Percentiles rank a stretch among this genome's conserved stretches.
phyloP scores from a whole-genome alignment of 192 early-diverging fungal species.

The Spinellus fusiger region DNA sequence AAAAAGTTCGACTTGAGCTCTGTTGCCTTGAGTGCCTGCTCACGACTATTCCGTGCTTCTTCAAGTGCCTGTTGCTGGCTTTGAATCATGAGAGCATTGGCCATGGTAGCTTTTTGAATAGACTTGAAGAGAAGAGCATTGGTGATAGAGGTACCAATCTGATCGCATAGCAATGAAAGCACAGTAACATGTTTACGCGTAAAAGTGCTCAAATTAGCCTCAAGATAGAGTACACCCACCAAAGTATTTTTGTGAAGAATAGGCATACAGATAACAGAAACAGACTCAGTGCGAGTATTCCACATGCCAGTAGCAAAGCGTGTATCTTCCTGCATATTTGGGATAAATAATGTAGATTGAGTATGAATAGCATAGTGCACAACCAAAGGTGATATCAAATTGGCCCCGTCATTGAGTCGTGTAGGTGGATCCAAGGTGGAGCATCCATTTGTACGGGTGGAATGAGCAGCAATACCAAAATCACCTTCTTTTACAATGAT shows the following conservation, averaged over 20 bases:
- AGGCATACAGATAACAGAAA: constrained; percentile 36
- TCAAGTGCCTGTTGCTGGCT: constrained; percentile 15
- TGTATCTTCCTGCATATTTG: constrained; percentile 18
- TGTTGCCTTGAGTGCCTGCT: constrained; percentile 36
- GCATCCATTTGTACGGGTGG: background rate
- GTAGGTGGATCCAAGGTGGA: constrained; percentile 14
- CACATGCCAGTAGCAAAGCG: constrained; percentile 15
- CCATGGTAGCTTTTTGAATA: constrained; percentile 23
- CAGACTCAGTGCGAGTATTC: constrained; percentile 7
- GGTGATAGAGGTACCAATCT: constrained; percentile 42
- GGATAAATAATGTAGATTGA: constrained; percentile 15
- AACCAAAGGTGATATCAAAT: constrained; percentile 3
- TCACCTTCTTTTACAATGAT: constrained; percentile 17
- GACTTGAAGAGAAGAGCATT: constrained; percentile 41
- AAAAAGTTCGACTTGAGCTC: constrained; percentile 41
- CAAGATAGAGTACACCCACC: constrained; percentile 39
- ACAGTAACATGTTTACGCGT: constrained; percentile 27
- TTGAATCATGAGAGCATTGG: constrained; percentile 15
- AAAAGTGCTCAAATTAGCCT: constrained; percentile 19
- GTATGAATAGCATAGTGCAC: constrained; percentile 24
- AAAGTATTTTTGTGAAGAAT: constrained; percentile 38
- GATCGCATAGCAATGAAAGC: constrained; percentile 37
- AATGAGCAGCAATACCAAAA: constrained; percentile 18
- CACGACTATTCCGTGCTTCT: constrained; percentile 21
- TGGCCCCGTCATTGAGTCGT: constrained; percentile 10